Conservation (phyloP, 495 filamentous ascomycete species). For the Hypoxylon fuscum region DNA sequence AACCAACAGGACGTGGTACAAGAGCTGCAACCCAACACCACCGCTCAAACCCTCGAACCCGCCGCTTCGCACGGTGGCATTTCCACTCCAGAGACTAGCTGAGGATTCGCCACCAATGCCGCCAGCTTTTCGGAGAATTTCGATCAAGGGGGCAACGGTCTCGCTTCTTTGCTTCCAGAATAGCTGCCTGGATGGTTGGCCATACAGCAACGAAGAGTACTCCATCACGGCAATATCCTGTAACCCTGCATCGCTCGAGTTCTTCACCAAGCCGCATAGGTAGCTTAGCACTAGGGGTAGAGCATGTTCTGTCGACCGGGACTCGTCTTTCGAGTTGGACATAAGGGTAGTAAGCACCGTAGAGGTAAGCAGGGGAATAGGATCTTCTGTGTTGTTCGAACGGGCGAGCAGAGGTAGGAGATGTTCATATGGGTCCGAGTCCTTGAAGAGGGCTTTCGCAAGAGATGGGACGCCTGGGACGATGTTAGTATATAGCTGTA, state of each 20-base stretch:
- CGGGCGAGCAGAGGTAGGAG: slow-evolving; percentile 86
- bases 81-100: slow-evolving; percentile 70
- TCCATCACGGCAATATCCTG: slow-evolving; percentile 96
- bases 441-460: slow-evolving; percentile 74
- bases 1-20: slow-evolving; percentile 92
- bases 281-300: slow-evolving; percentile 88
- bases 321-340: slow-evolving; percentile 69
- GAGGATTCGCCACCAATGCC: slow-evolving; percentile 73
- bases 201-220: slow-evolving; percentile 87
- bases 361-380: slow-evolving; percentile 88
- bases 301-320: slow-evolving; percentile 67
- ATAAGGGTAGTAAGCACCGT: slow-evolving; percentile 86
- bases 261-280: slow-evolving; percentile 81
- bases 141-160: slow-evolving; percentile 81
- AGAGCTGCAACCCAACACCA: slow-evolving; percentile 88
- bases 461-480: slow-evolving; percentile 78
- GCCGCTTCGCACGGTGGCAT: slow-evolving; percentile 60
- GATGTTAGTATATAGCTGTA: slow-evolving; percentile 34
- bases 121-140: slow-evolving; percentile 81
- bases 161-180: slow-evolving; percentile 91
- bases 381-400: slow-evolving; percentile 81
- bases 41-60: slow-evolving; percentile 73
- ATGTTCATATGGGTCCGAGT: slow-evolving; percentile 81
- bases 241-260: slow-evolving; percentile 79
- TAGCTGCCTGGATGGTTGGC: slow-evolving; percentile 73